Evolutionary conservation across 2,329 filamentous ascomycete species (phyloP).

Genomic region (Rhynchosporium agropyri): DNA sequence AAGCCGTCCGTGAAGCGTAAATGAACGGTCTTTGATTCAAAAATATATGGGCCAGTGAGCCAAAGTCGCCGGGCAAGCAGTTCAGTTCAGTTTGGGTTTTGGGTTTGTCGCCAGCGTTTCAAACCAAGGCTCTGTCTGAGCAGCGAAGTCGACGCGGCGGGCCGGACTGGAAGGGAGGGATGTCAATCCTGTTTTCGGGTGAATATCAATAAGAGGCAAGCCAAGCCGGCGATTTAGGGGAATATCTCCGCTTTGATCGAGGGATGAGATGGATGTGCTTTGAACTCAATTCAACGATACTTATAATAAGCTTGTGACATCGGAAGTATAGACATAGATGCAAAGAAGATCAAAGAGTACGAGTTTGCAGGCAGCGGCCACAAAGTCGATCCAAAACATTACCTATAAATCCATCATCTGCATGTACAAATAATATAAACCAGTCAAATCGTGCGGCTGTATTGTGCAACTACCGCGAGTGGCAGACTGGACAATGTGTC

Average conservation of each 20-base stretch:
- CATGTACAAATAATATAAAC: not conserved
- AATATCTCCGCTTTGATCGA: not conserved
- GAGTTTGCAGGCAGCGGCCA: no score
- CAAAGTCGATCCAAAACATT: no score
- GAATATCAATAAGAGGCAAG: constrained; percentile 14
- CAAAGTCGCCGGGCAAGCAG: not conserved
- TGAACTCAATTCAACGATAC: no score
- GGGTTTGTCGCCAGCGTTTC: constrained; percentile 7
- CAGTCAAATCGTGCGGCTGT: constrained; percentile 6
- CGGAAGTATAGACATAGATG: no score
- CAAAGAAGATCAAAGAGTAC: no score
- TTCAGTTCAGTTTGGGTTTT: not conserved
- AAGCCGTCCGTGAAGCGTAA: not conserved
- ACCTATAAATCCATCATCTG: not conserved
- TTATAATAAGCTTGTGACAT: no score
- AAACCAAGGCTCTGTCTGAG: constrained; percentile 2
- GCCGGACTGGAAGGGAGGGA: constrained; percentile 1
- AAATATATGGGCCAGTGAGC: not conserved
- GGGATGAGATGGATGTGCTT: no score
- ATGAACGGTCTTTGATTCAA: not conserved
- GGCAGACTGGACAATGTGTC: not conserved
- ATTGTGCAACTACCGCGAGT: constrained; percentile 4
- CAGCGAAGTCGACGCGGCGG: not conserved
- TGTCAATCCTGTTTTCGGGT: constrained; percentile 20
- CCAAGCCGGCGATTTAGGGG: not conserved